phyloP scores from a whole-genome alignment of 176 grass and related monocot species.

The Leersia perrieri region DNA sequence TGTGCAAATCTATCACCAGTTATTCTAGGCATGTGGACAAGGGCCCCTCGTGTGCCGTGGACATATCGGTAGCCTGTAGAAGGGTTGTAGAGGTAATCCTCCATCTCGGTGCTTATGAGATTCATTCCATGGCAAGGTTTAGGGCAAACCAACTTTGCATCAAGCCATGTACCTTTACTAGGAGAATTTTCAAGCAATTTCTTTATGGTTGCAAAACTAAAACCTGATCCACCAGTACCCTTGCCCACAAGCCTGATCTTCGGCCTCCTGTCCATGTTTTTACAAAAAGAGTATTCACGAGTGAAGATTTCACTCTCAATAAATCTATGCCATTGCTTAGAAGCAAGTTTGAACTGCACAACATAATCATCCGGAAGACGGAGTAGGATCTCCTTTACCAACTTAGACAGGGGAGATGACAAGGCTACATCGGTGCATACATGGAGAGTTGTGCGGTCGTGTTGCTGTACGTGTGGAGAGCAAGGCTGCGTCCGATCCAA shows the following conservation, averaged over 20 bases:
- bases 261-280: too few species aligned
- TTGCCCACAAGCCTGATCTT: neutral
- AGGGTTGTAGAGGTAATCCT: constrained; percentile 35
- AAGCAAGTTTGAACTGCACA: neutral
- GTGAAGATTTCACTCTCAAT: constrained; percentile 5
- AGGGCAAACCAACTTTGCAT: too few species aligned
- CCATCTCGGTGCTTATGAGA: neutral
- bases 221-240: neutral
- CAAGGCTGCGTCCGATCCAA: too few species aligned
- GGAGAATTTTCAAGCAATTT: neutral
- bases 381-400: neutral
- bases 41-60: neutral
- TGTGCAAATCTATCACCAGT: neutral
- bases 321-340: neutral
- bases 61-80: neutral
- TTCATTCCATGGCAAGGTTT: constrained; percentile 38
- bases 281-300: neutral
- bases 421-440: too few species aligned
- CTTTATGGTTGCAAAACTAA: neutral
- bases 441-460: too few species aligned
- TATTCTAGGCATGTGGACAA: neutral
- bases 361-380: neutral
- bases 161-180: neutral
- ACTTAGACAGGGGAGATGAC: neutral
- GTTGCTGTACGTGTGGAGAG: too few species aligned